Evolutionary conservation across 495 filamentous ascomycete species (phyloP).

Genomic region (Neurospora sp.): DNA sequence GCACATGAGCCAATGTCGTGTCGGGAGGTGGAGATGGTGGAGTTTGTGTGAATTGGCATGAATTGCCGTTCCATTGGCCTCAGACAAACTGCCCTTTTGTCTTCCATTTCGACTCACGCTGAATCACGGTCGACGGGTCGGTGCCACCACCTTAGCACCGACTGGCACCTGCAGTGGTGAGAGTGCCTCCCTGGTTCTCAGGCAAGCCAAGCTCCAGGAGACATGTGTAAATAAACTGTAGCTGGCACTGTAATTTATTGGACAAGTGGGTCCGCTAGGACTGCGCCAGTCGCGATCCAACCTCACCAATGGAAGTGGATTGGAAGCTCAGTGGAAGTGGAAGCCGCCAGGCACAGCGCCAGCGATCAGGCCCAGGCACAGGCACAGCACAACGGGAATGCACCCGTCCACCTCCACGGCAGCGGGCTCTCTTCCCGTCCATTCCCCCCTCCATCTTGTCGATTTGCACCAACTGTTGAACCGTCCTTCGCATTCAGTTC

Average conservation of each 20-base stretch:
- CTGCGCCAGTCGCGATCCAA: not conserved
- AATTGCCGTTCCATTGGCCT: not conserved
- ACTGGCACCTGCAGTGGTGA: not conserved
- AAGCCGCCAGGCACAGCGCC: not conserved
- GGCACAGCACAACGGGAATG: not conserved
- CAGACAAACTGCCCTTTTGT: not conserved
- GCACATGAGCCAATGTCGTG: not conserved
- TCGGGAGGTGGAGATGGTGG: not conserved
- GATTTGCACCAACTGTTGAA: not conserved
- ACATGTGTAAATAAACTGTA: not conserved
- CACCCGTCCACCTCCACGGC: not conserved
- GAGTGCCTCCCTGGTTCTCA: not conserved
- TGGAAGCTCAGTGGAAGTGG: not conserved
- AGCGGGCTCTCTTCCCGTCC: not conserved
- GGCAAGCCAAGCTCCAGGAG: not conserved
- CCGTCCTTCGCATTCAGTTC: not conserved
- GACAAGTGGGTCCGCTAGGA: not conserved
- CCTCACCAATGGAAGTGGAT: not conserved
- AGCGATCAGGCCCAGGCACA: not conserved
- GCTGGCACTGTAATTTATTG: not conserved
- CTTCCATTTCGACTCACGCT: not conserved
- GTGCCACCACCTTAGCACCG: not conserved
- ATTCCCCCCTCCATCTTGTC: not conserved
- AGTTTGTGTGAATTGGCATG: not conserved
- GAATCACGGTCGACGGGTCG: not conserved